Base-by-base conservation (phyloP, 352 stramenopile genomes). In the Phytophthora brassicae region DNA sequence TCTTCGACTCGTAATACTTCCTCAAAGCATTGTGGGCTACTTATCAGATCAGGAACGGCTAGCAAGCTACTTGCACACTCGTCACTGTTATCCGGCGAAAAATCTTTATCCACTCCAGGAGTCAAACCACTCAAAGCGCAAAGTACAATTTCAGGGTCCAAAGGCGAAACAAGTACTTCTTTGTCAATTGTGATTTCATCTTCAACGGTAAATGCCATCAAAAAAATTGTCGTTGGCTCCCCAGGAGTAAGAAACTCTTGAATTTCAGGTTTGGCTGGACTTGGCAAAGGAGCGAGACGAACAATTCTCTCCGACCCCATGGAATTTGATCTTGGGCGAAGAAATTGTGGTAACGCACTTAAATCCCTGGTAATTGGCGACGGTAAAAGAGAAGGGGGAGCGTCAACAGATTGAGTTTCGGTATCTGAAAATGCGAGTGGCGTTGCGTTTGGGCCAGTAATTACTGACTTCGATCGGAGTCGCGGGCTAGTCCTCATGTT, bases 111-210 rank as follows among this genome's bases (percentile, higher is more conserved):
- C n/a, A 7, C 4, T 3, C 41, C 45, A 38, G 22, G 20, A 17
- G 17, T 26, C 4, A 38, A 48, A 4, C 55, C 22, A 19, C 14
- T 46, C 13, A 45, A 38, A 46, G 50, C 29, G 44, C 62, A 67
- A 13, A 64, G 7, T n/a, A 68, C 51, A 7, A 71, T 33, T 59
- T 71, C 51, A 0, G 64, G 57, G 23, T 71, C 64, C 39, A 28
- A 28, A 38, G 22, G 7, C 17, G 19, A 4, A 5, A 45, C 22
- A 13, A n/a, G 17, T 12, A 14, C 4, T 26, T 64, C 58, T 9
- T 57, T 22, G 26, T 61, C 64, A 8, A 39, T 4, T 1, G 13
- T 29, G 14, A 36, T 9, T 23, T 52, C 47, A 33, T 24, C 16
- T 45, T 47, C 29, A n/a, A 22, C 16, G 12, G 28, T 17, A 45